Conservation (phyloP, 1,284 basidiomycete species). For the Coniophora puteana region DNA sequence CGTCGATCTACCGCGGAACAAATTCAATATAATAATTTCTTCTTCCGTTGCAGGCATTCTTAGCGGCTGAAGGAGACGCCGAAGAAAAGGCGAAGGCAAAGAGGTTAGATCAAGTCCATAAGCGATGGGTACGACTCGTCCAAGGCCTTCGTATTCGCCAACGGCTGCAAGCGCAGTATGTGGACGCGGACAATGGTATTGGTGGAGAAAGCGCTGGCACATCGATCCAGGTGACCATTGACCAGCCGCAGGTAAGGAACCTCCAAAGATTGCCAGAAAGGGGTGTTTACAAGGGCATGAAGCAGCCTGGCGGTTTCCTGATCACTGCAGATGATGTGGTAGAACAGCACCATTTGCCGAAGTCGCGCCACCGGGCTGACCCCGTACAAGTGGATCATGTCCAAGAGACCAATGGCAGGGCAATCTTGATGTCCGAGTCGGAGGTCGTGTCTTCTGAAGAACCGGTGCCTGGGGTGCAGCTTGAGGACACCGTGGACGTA, state of each 20-base stretch:
- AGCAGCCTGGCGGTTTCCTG: conserved; percentile 58
- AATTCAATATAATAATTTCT: conserved; percentile 9
- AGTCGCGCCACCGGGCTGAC: conserved; percentile 49
- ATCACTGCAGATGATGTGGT: conserved; percentile 72
- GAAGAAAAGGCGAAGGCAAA: conserved; percentile 77
- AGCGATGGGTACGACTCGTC: conserved; percentile 86
- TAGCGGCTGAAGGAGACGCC: conserved; percentile 75
- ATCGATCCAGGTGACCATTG: conserved; percentile 17
- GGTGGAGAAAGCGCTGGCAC: conserved; percentile 16
- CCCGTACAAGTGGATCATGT: too few relatives aligned
- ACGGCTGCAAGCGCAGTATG: conserved; percentile 82
- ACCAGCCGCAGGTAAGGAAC: too few relatives aligned
- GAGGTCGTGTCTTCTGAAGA: too few relatives aligned
- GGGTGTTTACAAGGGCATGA: conserved; percentile 6
- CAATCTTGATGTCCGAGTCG: too few relatives aligned
- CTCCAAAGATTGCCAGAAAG: too few relatives aligned
- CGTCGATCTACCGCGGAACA: conserved; percentile 9
- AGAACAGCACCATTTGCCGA: conserved; percentile 64
- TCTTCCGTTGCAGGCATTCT: conserved; percentile 70
- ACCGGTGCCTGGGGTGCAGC: too few relatives aligned
- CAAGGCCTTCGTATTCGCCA: conserved; percentile 85
- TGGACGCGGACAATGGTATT: conserved; percentile 20
- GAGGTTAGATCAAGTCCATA: conserved; percentile 77
- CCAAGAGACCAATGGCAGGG: too few relatives aligned
- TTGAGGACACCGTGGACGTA: too few relatives aligned